These are phyloP conservation scores for Avena insularis DNA, from an alignment of 176 grass and related monocot species.

Conservation along the genomic window DNA sequence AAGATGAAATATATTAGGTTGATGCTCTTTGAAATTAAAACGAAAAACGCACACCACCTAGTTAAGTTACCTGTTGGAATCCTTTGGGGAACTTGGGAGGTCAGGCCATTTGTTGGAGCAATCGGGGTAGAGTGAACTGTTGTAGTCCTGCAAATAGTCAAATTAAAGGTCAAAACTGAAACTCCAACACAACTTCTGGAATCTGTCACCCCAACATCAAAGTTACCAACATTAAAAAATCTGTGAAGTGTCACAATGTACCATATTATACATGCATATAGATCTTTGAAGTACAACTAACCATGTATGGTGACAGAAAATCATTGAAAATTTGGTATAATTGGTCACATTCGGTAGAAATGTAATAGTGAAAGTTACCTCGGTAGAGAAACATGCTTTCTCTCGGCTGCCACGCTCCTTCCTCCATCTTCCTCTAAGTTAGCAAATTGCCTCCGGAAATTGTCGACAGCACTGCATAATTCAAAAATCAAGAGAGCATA, in stretches of 20 bases:
- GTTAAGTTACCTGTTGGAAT: constrained; percentile 65
- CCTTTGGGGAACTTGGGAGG: constrained; percentile 60
- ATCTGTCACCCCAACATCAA: not conserved
- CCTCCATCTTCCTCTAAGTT: constrained; percentile 91
- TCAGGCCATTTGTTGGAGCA: constrained; percentile 39
- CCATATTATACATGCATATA: not conserved
- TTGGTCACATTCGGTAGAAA: not conserved
- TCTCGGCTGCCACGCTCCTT: constrained; percentile 58
- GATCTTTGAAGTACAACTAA: constrained; percentile 18
- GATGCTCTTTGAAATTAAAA: not conserved
- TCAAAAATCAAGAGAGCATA: constrained; percentile 20
- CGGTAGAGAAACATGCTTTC: constrained; percentile 98
- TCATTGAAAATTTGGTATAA: not conserved
- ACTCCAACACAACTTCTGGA: not conserved
- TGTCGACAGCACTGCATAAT: constrained; percentile 83
- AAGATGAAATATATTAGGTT: constrained; percentile 19
- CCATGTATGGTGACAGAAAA: constrained; percentile 19
- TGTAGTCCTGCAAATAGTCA: constrained; percentile 63
- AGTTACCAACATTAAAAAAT: not conserved
- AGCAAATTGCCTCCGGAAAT: constrained; percentile 94
- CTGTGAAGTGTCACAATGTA: not conserved
- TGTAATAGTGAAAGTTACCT: constrained; percentile 58
- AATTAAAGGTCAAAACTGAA: constrained; percentile 23
- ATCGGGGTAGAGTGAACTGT: constrained; percentile 65
- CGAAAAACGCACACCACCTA: not conserved